Conservation (phyloP, 1,139 yeast species). For the Geotrichum fermentans region DNA sequence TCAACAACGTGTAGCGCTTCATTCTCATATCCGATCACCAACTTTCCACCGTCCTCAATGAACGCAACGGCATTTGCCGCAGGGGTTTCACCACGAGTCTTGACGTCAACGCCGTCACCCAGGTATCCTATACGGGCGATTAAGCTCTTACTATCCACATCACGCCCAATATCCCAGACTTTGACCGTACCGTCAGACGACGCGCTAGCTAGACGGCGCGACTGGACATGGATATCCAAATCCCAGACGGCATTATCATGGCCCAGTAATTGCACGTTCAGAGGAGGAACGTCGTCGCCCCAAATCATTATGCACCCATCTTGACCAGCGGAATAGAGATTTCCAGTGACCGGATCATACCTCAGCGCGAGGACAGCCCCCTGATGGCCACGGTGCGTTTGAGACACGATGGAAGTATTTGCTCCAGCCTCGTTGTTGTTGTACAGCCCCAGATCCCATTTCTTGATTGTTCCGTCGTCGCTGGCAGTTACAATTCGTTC, state of each 20-base stretch:
- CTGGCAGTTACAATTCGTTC: conserved; percentile 24
- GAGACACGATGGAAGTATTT: background rate
- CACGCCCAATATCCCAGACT: conserved; percentile 21
- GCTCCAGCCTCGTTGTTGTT: background rate
- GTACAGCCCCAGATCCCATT: conserved; percentile 23
- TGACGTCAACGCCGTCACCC: background rate
- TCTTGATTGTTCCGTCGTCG: conserved; percentile 27
- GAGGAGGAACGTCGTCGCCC: conserved; percentile 19
- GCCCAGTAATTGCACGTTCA: conserved; percentile 21
- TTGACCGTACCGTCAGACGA: conserved; percentile 31
- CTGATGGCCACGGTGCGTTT: conserved; percentile 26
- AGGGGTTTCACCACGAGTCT: background rate
- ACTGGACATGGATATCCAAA: conserved; percentile 26
- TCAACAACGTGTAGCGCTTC: conserved; percentile 30
- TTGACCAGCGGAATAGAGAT: conserved; percentile 29
- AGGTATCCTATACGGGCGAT: background rate
- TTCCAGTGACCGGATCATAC: conserved; percentile 23
- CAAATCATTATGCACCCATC: conserved; percentile 26
- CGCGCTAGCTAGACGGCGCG: conserved; percentile 27
- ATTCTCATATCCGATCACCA: conserved; percentile 31
- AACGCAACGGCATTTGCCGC: conserved; percentile 18
- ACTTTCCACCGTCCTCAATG: conserved; percentile 22
- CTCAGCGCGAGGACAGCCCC: conserved; percentile 27
- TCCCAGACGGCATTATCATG: conserved; percentile 26
- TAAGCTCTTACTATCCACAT: background rate